Percentiles rank a stretch among this genome's conserved stretches.
These are phyloP conservation scores for Mortierella sp. DNA, from an alignment of 371 early-diverging fungal species.

Conservation along the genomic window DNA sequence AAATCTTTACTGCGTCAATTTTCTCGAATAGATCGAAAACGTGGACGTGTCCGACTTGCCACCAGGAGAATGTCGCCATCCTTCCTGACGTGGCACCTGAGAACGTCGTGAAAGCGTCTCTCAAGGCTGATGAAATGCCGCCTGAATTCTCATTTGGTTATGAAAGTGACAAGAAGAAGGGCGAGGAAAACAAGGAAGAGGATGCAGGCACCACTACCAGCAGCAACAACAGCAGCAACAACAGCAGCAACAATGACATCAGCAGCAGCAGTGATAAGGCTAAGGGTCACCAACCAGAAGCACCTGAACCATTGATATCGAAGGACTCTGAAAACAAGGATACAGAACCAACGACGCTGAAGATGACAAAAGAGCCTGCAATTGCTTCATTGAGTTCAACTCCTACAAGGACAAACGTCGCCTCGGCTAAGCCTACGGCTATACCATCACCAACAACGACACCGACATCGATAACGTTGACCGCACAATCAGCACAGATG, in stretches of 20 bases:
- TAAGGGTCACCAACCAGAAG: too few relatives aligned
- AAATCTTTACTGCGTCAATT: too few relatives aligned
- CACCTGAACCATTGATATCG: too few relatives aligned
- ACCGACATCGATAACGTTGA: background rate
- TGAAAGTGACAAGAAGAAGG: constrained; percentile 48
- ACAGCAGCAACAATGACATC: too few relatives aligned
- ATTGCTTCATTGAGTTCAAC: too few relatives aligned
- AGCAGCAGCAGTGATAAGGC: background rate
- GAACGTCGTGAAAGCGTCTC: constrained; percentile 40
- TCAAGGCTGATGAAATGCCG: constrained; percentile 50
- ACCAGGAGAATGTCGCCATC: constrained; percentile 27
- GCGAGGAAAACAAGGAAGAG: background rate
- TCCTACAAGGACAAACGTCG: too few relatives aligned
- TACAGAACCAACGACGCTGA: too few relatives aligned
- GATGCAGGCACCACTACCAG: background rate
- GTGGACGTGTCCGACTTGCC: constrained; percentile 42
- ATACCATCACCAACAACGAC: too few relatives aligned
- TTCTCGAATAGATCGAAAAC: constrained; percentile 42
- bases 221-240: background rate
- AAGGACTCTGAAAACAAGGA: too few relatives aligned
- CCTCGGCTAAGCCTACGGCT: too few relatives aligned
- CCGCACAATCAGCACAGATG: too few relatives aligned
- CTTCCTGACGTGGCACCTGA: constrained; percentile 48
- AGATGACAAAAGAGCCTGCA: too few relatives aligned
- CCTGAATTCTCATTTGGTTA: constrained; percentile 54